Conservation (phyloP, 768 basidiomycete species). For the Panellus pusillus region DNA sequence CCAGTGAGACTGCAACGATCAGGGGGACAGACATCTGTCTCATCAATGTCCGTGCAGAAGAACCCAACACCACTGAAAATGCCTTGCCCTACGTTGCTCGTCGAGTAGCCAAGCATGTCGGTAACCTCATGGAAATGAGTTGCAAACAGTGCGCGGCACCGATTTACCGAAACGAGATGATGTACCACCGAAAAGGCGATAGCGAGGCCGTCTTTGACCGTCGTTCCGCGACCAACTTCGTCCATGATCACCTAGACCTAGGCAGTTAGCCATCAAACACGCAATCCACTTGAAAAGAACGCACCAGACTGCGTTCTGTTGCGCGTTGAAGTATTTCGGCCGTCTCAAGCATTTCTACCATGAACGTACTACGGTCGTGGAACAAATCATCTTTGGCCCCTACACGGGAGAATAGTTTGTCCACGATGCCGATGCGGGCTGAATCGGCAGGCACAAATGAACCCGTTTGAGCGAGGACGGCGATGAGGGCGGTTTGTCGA, state of each 20-base stretch:
- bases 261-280: background rate
- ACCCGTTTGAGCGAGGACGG: conserved; percentile 88
- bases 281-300: conserved; percentile 24
- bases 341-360: conserved; percentile 98
- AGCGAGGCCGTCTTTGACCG: conserved; percentile 87
- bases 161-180: conserved; percentile 69
- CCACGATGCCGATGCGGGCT: conserved; percentile 82
- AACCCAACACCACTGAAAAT: conserved; percentile 69
- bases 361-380: conserved; percentile 92
- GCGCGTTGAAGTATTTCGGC: conserved; percentile 86
- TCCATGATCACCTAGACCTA: conserved; percentile 91
- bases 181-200: conserved; percentile 92
- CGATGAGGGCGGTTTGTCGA: conserved; percentile 89
- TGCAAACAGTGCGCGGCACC: conserved; percentile 88
- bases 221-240: conserved; percentile 97
- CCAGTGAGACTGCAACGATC: background rate
- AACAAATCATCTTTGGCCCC: conserved; percentile 96
- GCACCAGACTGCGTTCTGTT: conserved; percentile 78
- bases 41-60: conserved; percentile 87
- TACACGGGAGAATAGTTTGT: conserved; percentile 90
- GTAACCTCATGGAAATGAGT: conserved; percentile 98
- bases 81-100: conserved; percentile 42
- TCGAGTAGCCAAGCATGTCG: conserved; percentile 70
- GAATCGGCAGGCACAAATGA: conserved; percentile 90
- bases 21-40: conserved; percentile 57